Evolutionary conservation across 257 asterid genomes (phyloP), one percentile per base, ranked within the genome.

Genomic region (Solanum medicagineum): DNA sequence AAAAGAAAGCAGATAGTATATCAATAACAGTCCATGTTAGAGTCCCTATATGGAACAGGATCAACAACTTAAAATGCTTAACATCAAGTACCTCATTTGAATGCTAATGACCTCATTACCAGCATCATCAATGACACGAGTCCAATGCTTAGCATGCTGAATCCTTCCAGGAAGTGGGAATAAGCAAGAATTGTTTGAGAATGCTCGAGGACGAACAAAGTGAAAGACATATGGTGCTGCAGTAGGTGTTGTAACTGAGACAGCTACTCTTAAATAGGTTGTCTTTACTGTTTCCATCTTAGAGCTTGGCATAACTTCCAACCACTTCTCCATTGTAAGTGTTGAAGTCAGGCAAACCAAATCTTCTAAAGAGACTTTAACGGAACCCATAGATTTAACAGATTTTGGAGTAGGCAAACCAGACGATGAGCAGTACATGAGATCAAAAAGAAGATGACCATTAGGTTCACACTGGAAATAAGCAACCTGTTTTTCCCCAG

Each of bases 401-500:
- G 94, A 69, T 84, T 93, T 92, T 53, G 87, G 55, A 68, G 86
- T 69, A 6, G 89, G 91, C 59, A 87, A 89, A 77, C 68, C 88
- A 77, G 93, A 91, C 7, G 93, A 71, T 55, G 86, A 88, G 81
- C 49, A 70, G 86, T 93, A 87, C 88, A 88, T 66, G 66, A 97
- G 96, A 84, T 95, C 98, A 83, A 95, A 90, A 86, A 89, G 68
- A 69, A 96, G 90, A 73, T 89, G 29, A 73, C 99, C 99, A 71
- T 88, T 88, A 65, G 97, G 93, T 87, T 95, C 93, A 87, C 99
- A 96, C 84, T 92, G 95, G 91, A 96, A 96, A 85, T 91, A 75
- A 13, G 99, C 98, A 63, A 96, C 99, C 89, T 94, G 94, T 85
- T 96, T 96, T 88, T 89, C 92, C 89, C 98, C 96, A 73, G 93